A percentile compares a stretch with the other conserved stretches of the same genome.
These are phyloP conservation scores for Chalciporus sp. DNA, from an alignment of 1,284 basidiomycete genomes.

Conservation along the genomic window DNA sequence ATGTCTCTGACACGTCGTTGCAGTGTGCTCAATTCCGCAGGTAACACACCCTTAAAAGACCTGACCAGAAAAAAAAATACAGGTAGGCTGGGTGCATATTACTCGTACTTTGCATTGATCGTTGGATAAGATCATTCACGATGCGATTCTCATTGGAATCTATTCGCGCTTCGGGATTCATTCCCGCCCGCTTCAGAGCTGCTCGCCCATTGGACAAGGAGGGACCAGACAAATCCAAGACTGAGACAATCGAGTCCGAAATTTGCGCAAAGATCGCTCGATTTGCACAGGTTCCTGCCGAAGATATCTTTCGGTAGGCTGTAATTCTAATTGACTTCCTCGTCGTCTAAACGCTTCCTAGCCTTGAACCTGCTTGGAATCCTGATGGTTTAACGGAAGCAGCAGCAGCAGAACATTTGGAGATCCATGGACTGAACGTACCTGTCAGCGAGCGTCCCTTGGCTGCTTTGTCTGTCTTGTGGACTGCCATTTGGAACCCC, in stretches of 20 bases:
- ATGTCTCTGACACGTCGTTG: constrained; percentile 8
- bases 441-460: constrained; percentile 34
- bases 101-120: constrained; percentile 8
- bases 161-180: constrained; percentile 24
- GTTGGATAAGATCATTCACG: constrained; percentile 13
- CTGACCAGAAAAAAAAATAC: constrained; percentile 9
- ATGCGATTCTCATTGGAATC: constrained; percentile 26
- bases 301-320: constrained; percentile 26
- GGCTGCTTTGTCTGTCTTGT: constrained; percentile 28
- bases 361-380: constrained; percentile 31
- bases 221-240: constrained; percentile 31
- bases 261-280: constrained; percentile 26
- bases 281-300: constrained; percentile 28
- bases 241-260: constrained; percentile 24
- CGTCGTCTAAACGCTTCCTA: constrained; percentile 10
- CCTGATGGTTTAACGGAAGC: constrained; percentile 29
- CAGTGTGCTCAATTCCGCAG: constrained; percentile 31
- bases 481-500: constrained; percentile 35
- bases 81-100: constrained; percentile 13
- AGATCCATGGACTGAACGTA: constrained; percentile 24
- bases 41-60: constrained; percentile 36
- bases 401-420: constrained; percentile 20
- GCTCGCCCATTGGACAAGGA: constrained; percentile 24
- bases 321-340: not conserved
- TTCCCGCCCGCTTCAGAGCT: constrained; percentile 27